These are phyloP conservation scores for Globisporangium perplexum DNA, from an alignment of 352 stramenopile genomes.

Conservation along the genomic window DNA sequence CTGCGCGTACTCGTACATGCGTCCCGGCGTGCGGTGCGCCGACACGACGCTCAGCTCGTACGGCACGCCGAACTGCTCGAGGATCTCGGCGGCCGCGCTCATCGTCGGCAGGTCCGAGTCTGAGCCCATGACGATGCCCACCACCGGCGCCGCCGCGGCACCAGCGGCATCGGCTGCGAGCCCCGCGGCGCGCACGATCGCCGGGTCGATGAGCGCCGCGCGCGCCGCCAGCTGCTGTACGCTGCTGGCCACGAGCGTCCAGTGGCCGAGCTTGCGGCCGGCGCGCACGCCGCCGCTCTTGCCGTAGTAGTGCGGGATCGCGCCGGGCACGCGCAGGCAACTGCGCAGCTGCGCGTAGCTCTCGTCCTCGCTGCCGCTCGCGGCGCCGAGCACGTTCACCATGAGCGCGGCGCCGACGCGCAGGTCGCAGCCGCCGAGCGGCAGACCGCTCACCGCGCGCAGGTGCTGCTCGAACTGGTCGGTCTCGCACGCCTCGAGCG, in stretches of 20 bases:
- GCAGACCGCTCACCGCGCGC: slow-evolving; percentile 90
- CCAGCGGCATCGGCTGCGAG: slow-evolving; percentile 23
- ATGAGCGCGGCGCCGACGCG: slow-evolving; percentile 88
- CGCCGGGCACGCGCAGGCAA: slow-evolving; percentile 66
- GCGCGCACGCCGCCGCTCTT: slow-evolving; percentile 83
- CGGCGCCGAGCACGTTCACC: slow-evolving; percentile 88
- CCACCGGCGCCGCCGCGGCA: slow-evolving; percentile 27
- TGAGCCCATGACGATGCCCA: slow-evolving; percentile 90
- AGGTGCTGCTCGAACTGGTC: slow-evolving; percentile 99
- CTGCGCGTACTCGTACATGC: slow-evolving; percentile 96
- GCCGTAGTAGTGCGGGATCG: slow-evolving; percentile 96
- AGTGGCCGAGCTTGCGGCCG: slow-evolving; percentile 96
- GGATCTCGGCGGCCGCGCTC: slow-evolving; percentile 92
- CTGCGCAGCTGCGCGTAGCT: slow-evolving; percentile 66
- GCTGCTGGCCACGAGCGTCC: slow-evolving; percentile 91
- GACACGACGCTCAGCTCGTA: slow-evolving; percentile 98
- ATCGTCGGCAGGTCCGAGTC: slow-evolving; percentile 98
- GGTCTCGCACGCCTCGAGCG: slow-evolving; percentile 96
- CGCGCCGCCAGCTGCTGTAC: slow-evolving; percentile 75
- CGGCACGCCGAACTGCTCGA: slow-evolving; percentile 94
- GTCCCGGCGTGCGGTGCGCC: slow-evolving; percentile 95
- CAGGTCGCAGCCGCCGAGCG: slow-evolving; percentile 91
- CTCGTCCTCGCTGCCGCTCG: slow-evolving; percentile 67
- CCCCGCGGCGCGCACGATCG: slow-evolving; percentile 33
- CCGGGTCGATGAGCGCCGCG: slow-evolving; percentile 49